Percentiles rank a stretch among this genome's conserved stretches.
Conservation (phyloP, 306 rosid species). For the Lathyrus oleraceus region DNA sequence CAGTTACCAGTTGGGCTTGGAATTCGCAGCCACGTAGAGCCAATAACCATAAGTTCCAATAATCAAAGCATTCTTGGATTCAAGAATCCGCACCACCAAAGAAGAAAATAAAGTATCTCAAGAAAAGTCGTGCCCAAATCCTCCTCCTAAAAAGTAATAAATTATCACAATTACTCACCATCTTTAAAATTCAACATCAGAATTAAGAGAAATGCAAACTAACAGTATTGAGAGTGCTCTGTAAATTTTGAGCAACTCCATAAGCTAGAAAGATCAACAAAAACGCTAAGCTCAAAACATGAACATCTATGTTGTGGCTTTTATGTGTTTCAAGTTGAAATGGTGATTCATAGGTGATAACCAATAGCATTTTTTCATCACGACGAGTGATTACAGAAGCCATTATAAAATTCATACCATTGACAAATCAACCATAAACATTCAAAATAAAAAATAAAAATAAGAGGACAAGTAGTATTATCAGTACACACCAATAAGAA, state of each 20-base stretch:
- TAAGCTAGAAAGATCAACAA: conserved; percentile 75
- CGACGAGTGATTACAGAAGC: background rate
- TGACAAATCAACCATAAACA: too few relatives aligned
- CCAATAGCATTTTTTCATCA: conserved; percentile 54
- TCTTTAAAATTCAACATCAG: too few relatives aligned
- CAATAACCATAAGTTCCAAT: conserved; percentile 87
- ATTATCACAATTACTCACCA: background rate
- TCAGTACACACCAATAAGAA: too few relatives aligned
- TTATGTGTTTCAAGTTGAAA: conserved; percentile 7
- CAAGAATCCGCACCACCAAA: conserved; percentile 67
- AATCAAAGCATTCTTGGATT: conserved; percentile 78
- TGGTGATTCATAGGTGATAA: conserved; percentile 33
- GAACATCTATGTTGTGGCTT: conserved; percentile 59
- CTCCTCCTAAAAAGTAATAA: conserved; percentile 56
- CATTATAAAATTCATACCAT: too few relatives aligned
- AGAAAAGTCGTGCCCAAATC: conserved; percentile 83
- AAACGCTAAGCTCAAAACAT: conserved; percentile 66
- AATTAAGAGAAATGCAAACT: conserved; percentile 1
- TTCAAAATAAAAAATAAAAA: too few relatives aligned
- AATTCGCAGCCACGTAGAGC: conserved; percentile 84
- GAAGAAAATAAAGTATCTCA: conserved; percentile 82
- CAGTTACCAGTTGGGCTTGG: conserved; percentile 74
- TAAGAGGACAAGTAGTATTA: too few relatives aligned
- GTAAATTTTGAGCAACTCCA: conserved; percentile 87
- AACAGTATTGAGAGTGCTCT: conserved; percentile 83